Percentiles rank a stretch among this genome's conserved stretches.
Evolutionary conservation across 768 basidiomycete species (phyloP).

Genomic region (Phanerochaete carnosa): DNA sequence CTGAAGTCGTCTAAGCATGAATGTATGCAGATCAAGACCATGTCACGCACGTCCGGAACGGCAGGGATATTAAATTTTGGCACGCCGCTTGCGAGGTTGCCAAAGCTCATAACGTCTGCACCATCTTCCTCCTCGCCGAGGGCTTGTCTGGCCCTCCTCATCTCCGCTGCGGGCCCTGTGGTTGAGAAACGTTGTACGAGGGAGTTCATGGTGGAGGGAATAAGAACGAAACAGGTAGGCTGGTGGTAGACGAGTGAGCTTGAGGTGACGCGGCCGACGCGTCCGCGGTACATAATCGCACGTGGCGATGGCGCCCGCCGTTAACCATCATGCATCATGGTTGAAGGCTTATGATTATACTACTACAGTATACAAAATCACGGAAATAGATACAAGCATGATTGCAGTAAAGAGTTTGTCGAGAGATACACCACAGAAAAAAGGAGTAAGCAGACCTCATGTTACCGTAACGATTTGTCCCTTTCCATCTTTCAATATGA

Average conservation of each 20-base stretch:
- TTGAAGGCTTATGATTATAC: no score
- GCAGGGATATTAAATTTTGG: slow-evolving; percentile 72
- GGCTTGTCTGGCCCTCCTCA: slow-evolving; percentile 44
- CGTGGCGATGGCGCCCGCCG: neutral
- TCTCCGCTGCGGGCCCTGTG: slow-evolving; percentile 46
- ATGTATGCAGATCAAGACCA: neutral
- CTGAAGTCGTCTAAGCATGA: slow-evolving; percentile 39
- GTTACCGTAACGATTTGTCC: slow-evolving; percentile 91
- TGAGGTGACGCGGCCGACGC: slow-evolving; percentile 21
- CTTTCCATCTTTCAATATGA: slow-evolving; percentile 87
- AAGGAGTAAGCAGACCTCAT: slow-evolving; percentile 25
- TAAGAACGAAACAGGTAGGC: neutral
- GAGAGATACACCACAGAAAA: neutral
- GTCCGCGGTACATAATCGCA: slow-evolving; percentile 9
- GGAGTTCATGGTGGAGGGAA: slow-evolving; percentile 51
- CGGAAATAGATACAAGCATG: neutral
- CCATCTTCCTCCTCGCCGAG: slow-evolving; percentile 61
- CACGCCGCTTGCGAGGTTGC: slow-evolving; percentile 65
- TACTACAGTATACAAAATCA: neutral
- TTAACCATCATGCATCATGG: neutral
- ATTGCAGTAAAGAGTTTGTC: neutral
- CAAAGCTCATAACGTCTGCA: slow-evolving; percentile 72
- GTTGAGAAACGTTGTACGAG: slow-evolving; percentile 65
- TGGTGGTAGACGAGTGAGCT: neutral
- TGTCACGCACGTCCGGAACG: slow-evolving; percentile 66